These are phyloP conservation scores for Dacryopinax spathularia DNA, from an alignment of 768 basidiomycete species.

Conservation along the genomic window DNA sequence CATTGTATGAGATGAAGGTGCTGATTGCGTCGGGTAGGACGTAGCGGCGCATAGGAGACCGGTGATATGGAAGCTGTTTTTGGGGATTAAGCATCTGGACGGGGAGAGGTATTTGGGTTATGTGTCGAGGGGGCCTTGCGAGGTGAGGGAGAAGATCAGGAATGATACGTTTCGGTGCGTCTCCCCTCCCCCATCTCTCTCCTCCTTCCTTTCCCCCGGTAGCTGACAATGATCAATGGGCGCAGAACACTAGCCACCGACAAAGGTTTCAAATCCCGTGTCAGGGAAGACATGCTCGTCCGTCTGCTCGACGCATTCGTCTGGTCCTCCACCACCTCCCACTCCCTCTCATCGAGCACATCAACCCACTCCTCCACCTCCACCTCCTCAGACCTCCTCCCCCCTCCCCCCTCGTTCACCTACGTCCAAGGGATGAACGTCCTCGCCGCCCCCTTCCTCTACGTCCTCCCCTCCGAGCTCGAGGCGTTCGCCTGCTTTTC, in stretches of 20 bases:
- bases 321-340: conserved; percentile 60
- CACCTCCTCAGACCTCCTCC: conserved; percentile 70
- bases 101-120: conserved; percentile 61
- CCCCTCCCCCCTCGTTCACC: conserved; percentile 51
- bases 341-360: conserved; percentile 40
- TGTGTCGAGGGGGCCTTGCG: conserved; percentile 70
- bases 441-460: conserved; percentile 91
- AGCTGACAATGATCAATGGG: not conserved
- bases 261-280: conserved; percentile 91
- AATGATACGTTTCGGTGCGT: conserved; percentile 88
- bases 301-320: conserved; percentile 95
- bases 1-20: no score
- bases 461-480: conserved; percentile 93
- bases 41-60: conserved; percentile 75
- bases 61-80: conserved; percentile 86
- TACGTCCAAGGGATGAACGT: conserved; percentile 99
- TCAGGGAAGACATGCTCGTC: conserved; percentile 92
- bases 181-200: not conserved
- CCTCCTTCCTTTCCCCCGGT: not conserved
- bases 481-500: conserved; percentile 97
- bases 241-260: conserved; percentile 84
- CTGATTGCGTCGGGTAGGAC: not conserved
- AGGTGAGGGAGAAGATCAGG: conserved; percentile 80
- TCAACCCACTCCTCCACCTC: conserved; percentile 57
- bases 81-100: conserved; percentile 67